phyloP scores from a whole-genome alignment of 352 stramenopile genomes.

The Globisporangium irregulare region DNA sequence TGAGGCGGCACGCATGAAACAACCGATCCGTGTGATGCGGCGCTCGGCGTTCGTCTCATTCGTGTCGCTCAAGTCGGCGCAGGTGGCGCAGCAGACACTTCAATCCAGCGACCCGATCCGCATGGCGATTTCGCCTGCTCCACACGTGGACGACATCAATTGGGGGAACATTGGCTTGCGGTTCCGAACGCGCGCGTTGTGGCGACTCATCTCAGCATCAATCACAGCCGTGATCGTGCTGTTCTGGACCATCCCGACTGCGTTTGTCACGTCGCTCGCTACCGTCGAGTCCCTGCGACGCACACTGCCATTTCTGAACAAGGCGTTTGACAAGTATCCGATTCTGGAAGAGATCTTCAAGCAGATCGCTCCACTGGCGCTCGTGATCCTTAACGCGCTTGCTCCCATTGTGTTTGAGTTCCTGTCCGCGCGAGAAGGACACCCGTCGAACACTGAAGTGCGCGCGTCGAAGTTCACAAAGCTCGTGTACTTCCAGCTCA shows the following conservation, averaged over 20 bases:
- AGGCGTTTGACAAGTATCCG: slow-evolving; percentile 59
- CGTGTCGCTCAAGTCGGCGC: slow-evolving; percentile 62
- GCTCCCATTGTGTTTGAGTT: slow-evolving; percentile 65
- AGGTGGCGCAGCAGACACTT: slow-evolving; percentile 68
- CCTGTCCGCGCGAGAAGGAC: slow-evolving; percentile 60
- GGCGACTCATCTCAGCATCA: slow-evolving; percentile 44
- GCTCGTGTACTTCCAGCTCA: slow-evolving; percentile 76
- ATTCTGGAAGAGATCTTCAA: slow-evolving; percentile 61
- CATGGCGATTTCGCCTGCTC: slow-evolving; percentile 51
- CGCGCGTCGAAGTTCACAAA: slow-evolving; percentile 69
- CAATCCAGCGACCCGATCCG: slow-evolving; percentile 54
- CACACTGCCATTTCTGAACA: slow-evolving; percentile 60
- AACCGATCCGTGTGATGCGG: slow-evolving; percentile 64
- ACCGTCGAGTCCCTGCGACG: slow-evolving; percentile 65
- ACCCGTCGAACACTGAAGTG: slow-evolving; percentile 66
- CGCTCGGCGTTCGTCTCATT: slow-evolving; percentile 77
- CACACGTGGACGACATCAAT: slow-evolving; percentile 64
- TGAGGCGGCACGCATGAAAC: slow-evolving; percentile 40
- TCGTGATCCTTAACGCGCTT: slow-evolving; percentile 58
- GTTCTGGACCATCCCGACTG: slow-evolving; percentile 83
- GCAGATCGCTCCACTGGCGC: slow-evolving; percentile 63
- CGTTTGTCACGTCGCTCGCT: slow-evolving; percentile 68
- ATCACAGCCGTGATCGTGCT: slow-evolving; percentile 67
- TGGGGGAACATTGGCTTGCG: slow-evolving; percentile 71
- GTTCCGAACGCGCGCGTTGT: slow-evolving; percentile 47